A percentile compares a stretch with the other conserved stretches of the same genome.
phyloP scores from a whole-genome alignment of 345 rosid genomes.

The Excoecaria agallocha region DNA sequence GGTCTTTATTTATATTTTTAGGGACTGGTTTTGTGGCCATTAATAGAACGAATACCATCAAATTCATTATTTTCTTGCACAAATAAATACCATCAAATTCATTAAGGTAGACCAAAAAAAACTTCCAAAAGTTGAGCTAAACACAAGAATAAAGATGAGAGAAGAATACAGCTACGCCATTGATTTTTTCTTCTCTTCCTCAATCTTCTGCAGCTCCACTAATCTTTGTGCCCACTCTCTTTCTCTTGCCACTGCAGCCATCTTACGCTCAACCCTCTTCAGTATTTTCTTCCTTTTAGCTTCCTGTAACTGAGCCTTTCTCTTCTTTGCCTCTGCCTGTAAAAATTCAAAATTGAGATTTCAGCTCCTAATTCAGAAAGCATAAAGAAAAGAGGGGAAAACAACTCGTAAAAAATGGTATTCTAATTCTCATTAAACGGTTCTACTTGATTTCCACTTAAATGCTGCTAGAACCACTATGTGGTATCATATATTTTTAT shows the following conservation, averaged over 20 bases:
- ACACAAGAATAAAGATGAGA: neutral
- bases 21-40: no score
- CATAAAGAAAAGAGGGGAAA: neutral
- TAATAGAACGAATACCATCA: no score
- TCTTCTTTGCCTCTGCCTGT: slow-evolving; percentile 93
- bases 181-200: slow-evolving; percentile 74
- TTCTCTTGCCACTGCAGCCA: slow-evolving; percentile 92
- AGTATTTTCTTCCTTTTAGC: slow-evolving; percentile 72
- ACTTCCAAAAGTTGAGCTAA: neutral
- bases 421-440: neutral
- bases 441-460: neutral
- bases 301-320: slow-evolving; percentile 76
- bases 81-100: neutral
- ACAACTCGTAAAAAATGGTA: neutral
- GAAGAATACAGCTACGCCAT: slow-evolving; percentile 7
- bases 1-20: no score
- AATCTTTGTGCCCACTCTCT: slow-evolving; percentile 82
- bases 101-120: neutral
- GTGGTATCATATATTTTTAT: neutral
- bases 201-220: slow-evolving; percentile 62
- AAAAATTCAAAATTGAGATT: slow-evolving; percentile 13
- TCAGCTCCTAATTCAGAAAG: neutral
- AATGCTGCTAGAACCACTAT: neutral
- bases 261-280: slow-evolving; percentile 54
- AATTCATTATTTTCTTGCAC: neutral